Percentiles rank a stretch among this genome's conserved stretches.
Evolutionary conservation across 495 filamentous ascomycete species (phyloP).

Genomic region (Viridothelium virens): DNA sequence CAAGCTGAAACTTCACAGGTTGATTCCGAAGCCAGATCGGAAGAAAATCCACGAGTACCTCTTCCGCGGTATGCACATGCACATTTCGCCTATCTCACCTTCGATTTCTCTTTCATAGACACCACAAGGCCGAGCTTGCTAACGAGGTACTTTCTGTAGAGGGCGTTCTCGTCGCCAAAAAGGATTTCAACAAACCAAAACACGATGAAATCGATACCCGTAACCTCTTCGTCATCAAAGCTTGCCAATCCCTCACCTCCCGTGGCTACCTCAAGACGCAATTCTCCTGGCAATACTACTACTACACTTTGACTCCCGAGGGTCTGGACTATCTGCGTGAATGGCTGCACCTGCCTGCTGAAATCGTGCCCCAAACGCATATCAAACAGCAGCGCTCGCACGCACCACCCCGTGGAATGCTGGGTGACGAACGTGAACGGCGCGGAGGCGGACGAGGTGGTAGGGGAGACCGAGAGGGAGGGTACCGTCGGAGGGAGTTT

Average conservation of each 20-base stretch:
- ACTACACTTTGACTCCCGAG: conserved; percentile 99
- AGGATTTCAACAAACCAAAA: conserved; percentile 92
- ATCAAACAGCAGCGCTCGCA: conserved; percentile 99
- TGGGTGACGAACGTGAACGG: conserved; percentile 87
- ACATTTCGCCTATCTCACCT: neutral
- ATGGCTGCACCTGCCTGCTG: conserved; percentile 98
- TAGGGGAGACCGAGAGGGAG: conserved; percentile 64
- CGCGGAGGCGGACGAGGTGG: conserved; percentile 59
- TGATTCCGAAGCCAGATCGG: conserved; percentile 99
- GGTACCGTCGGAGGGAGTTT: conserved; percentile 80
- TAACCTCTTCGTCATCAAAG: conserved; percentile 99
- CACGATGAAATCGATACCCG: conserved; percentile 94
- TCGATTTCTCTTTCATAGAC: neutral
- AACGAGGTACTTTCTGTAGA: conserved; percentile 45
- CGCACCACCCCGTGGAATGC: conserved; percentile 95
- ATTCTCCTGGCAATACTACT: conserved; percentile 99
- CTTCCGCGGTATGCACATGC: conserved; percentile 69
- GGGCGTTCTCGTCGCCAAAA: conserved; percentile 98
- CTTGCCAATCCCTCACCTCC: conserved; percentile 91
- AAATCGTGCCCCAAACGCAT: conserved; percentile 98
- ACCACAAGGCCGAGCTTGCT: neutral
- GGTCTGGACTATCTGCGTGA: conserved; percentile 99
- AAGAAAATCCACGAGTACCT: conserved; percentile 99
- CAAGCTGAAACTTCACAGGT: conserved; percentile 45
- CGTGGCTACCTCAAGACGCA: conserved; percentile 98